Evolutionary conservation across 306 rosid species (phyloP).

Genomic region (Inga leiocalycina): DNA sequence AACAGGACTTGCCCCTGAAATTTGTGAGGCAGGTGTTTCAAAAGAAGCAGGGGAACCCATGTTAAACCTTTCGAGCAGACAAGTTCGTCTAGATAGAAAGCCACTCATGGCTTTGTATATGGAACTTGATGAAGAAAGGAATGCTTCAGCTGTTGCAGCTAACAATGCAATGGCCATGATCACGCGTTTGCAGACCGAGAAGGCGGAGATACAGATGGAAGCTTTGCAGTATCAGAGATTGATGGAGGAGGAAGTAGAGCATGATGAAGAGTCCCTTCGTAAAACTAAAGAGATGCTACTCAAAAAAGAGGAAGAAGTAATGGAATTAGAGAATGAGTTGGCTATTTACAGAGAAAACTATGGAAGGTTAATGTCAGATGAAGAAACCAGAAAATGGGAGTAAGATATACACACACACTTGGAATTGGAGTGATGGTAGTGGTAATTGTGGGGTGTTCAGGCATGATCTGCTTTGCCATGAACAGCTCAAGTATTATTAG

Average conservation of each 20-base stretch:
- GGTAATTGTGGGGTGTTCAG: conserved; percentile 23
- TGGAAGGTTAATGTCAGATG: conserved; percentile 56
- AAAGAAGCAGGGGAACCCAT: conserved; percentile 53
- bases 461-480: conserved; percentile 20
- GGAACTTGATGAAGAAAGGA: conserved; percentile 96
- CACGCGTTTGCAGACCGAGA: conserved; percentile 80
- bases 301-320: conserved; percentile 69
- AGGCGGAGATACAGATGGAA: conserved; percentile 92
- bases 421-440: conserved; percentile 16
- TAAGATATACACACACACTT: background rate
- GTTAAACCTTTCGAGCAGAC: conserved; percentile 54
- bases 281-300: conserved; percentile 64
- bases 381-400: too few relatives aligned
- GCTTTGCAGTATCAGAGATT: conserved; percentile 93
- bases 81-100: conserved; percentile 76
- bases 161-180: conserved; percentile 99
- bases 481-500: conserved; percentile 10
- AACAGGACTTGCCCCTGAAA: conserved; percentile 51
- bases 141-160: conserved; percentile 87
- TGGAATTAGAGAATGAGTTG: conserved; percentile 57
- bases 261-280: conserved; percentile 82
- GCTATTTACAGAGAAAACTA: conserved; percentile 57
- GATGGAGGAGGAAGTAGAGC: conserved; percentile 96
- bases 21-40: conserved; percentile 39
- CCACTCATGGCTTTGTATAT: conserved; percentile 79